phyloP scores from a whole-genome alignment of 805 yeast genomes.

The Candida morakotiae region DNA sequence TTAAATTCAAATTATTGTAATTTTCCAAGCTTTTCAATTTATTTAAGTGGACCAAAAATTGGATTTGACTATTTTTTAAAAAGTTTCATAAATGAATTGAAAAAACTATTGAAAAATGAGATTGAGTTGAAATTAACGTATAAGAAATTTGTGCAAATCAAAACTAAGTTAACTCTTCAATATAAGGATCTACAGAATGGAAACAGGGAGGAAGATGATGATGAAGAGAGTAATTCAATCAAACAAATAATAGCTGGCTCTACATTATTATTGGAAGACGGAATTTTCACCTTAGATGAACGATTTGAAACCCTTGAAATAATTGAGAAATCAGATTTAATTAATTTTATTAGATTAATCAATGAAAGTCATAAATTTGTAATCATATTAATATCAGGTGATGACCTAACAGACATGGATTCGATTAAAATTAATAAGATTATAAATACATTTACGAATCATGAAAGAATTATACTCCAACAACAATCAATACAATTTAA shows the following conservation, averaged over 20 bases:
- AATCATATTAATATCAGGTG: slow-evolving; percentile 52
- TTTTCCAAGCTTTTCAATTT: slow-evolving; percentile 48
- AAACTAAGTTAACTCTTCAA: slow-evolving; percentile 44
- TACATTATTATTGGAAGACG: slow-evolving; percentile 51
- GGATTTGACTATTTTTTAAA: slow-evolving; percentile 34
- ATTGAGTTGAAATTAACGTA: slow-evolving; percentile 14
- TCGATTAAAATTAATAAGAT: slow-evolving; percentile 14
- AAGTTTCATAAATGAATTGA: slow-evolving; percentile 28
- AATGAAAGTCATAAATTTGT: slow-evolving; percentile 25
- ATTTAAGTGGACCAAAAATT: slow-evolving; percentile 48
- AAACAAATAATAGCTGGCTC: slow-evolving; percentile 48
- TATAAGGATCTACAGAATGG: slow-evolving; percentile 41
- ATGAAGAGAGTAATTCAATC: slow-evolving; percentile 26
- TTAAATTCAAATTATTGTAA: slow-evolving; percentile 52
- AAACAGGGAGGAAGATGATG: slow-evolving; percentile 12
- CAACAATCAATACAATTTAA: background rate
- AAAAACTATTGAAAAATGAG: slow-evolving; percentile 12
- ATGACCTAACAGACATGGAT: slow-evolving; percentile 17
- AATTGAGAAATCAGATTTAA: slow-evolving; percentile 33
- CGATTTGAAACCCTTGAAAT: slow-evolving; percentile 55
- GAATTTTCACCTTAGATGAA: slow-evolving; percentile 51
- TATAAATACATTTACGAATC: slow-evolving; percentile 20
- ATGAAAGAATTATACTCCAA: slow-evolving; percentile 11
- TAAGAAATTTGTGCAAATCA: slow-evolving; percentile 38
- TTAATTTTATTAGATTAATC: slow-evolving; percentile 22